Percentiles rank a stretch among this genome's conserved stretches.
Evolutionary conservation across 2,329 filamentous ascomycete genomes (phyloP).

Genomic region (Bimuria novae-zelandiae): DNA sequence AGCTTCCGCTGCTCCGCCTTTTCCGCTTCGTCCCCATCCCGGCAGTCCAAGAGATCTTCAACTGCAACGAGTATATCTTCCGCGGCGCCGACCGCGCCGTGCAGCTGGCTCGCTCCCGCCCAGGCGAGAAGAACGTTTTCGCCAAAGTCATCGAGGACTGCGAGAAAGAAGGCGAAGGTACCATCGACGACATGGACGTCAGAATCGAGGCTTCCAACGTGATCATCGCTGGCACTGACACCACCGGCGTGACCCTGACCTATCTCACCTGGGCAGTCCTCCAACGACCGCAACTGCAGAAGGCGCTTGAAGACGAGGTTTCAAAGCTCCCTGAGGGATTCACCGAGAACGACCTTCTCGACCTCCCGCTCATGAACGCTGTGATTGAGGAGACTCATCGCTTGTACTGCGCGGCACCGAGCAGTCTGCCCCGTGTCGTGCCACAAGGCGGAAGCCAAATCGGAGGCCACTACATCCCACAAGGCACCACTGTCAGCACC

Average conservation of each 20-base stretch:
- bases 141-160: slow-evolving; percentile 30
- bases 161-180: slow-evolving; percentile 24
- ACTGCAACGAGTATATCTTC: slow-evolving; percentile 40
- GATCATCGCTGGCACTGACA: slow-evolving; percentile 43
- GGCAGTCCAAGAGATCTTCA: slow-evolving; percentile 40
- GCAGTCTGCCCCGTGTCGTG: slow-evolving; percentile 41
- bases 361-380: slow-evolving; percentile 38
- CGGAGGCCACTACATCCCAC: slow-evolving; percentile 43
- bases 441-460: slow-evolving; percentile 41
- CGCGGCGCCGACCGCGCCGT: slow-evolving; percentile 37
- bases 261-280: slow-evolving; percentile 43
- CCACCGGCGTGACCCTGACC: slow-evolving; percentile 40
- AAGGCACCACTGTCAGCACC: slow-evolving; percentile 43
- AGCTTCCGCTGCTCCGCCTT: slow-evolving; percentile 42
- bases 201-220: slow-evolving; percentile 35
- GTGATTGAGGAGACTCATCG: slow-evolving; percentile 48
- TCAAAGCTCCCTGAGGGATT: slow-evolving; percentile 21
- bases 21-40: slow-evolving; percentile 38
- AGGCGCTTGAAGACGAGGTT: slow-evolving; percentile 29
- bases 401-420: slow-evolving; percentile 43
- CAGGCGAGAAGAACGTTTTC: slow-evolving; percentile 37
- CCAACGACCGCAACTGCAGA: slow-evolving; percentile 24
- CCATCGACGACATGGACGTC: slow-evolving; percentile 32
- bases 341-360: slow-evolving; percentile 30
- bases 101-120: slow-evolving; percentile 34